These are phyloP conservation scores for Apiotrichum sp. DNA, from an alignment of 1,284 basidiomycete species.

Conservation along the genomic window DNA sequence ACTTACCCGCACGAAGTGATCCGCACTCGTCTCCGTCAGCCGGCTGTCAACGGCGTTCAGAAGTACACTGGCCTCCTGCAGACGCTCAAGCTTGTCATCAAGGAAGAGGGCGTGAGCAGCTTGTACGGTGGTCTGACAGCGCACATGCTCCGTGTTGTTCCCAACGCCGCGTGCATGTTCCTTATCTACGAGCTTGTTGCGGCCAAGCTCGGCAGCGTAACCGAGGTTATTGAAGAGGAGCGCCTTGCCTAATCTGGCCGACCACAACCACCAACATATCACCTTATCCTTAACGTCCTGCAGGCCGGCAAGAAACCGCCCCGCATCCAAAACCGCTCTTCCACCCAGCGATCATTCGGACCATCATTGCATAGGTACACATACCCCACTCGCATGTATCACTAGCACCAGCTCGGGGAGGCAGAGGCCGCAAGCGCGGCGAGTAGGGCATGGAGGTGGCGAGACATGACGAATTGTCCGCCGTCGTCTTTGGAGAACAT, in stretches of 20 bases:
- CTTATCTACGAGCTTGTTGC: constrained; percentile 49
- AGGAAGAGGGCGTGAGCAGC: constrained; percentile 69
- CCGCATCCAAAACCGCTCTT: too few relatives aligned
- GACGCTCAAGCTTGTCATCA: constrained; percentile 76
- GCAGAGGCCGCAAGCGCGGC: too few relatives aligned
- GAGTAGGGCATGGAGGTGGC: too few relatives aligned
- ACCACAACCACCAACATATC: too few relatives aligned
- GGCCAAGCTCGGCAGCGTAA: constrained; percentile 24
- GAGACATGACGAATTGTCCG: too few relatives aligned
- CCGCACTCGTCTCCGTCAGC: constrained; percentile 86
- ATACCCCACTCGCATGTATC: constrained; percentile 17
- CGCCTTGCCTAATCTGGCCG: too few relatives aligned
- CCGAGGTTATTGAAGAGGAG: not conserved
- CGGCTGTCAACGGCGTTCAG: constrained; percentile 52
- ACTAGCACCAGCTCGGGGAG: not conserved
- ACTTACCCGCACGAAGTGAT: constrained; percentile 97
- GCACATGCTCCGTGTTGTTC: constrained; percentile 92
- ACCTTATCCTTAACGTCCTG: too few relatives aligned
- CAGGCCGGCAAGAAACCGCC: too few relatives aligned
- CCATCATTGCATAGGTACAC: constrained; percentile 5
- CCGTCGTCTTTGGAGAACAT: too few relatives aligned
- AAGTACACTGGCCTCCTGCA: constrained; percentile 85
- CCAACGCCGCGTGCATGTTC: constrained; percentile 94
- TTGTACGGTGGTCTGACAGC: constrained; percentile 91
- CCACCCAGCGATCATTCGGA: not conserved